Percentiles rank a stretch among this genome's conserved stretches.
These are phyloP conservation scores for Tricholomella constricta DNA, from an alignment of 768 basidiomycete genomes.

Conservation along the genomic window DNA sequence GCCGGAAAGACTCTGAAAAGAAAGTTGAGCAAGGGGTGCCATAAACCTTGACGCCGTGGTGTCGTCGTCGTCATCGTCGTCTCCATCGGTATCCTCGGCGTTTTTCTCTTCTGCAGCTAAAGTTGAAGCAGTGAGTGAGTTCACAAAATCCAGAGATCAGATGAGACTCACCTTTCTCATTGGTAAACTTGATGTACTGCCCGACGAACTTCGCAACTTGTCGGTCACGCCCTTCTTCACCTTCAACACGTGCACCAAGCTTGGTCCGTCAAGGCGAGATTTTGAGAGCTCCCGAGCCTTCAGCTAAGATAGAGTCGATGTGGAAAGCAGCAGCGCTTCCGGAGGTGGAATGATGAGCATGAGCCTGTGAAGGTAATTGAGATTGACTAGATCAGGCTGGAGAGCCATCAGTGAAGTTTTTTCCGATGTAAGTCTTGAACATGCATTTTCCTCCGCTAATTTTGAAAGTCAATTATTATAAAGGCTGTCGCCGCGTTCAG, in stretches of 20 bases:
- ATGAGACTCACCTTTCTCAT: conserved; percentile 65
- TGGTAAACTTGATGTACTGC: conserved; percentile 73
- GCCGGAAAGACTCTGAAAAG: conserved; percentile 77
- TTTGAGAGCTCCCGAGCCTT: too few relatives aligned
- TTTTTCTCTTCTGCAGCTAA: conserved; percentile 42
- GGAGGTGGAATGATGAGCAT: too few relatives aligned
- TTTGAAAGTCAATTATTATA: too few relatives aligned
- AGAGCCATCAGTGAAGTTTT: too few relatives aligned
- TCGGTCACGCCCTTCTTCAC: conserved; percentile 88
- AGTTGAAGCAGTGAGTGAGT: not conserved
- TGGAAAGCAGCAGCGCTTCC: too few relatives aligned
- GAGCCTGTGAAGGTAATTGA: too few relatives aligned
- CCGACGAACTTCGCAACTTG: conserved; percentile 83
- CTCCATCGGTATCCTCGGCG: conserved; percentile 41
- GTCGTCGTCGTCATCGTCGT: conserved; percentile 59
- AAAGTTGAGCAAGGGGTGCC: conserved; percentile 58
- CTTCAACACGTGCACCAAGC: conserved; percentile 58
- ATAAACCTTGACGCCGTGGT: conserved; percentile 71
- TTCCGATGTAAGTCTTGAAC: too few relatives aligned
- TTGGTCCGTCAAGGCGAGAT: too few relatives aligned
- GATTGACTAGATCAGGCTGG: too few relatives aligned
- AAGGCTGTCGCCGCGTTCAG: too few relatives aligned
- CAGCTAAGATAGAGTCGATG: too few relatives aligned
- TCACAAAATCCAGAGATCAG: not conserved
- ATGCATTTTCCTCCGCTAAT: too few relatives aligned